phyloP scores from a whole-genome alignment of 495 filamentous ascomycete genomes.

The Geopyxis carbonaria region DNA sequence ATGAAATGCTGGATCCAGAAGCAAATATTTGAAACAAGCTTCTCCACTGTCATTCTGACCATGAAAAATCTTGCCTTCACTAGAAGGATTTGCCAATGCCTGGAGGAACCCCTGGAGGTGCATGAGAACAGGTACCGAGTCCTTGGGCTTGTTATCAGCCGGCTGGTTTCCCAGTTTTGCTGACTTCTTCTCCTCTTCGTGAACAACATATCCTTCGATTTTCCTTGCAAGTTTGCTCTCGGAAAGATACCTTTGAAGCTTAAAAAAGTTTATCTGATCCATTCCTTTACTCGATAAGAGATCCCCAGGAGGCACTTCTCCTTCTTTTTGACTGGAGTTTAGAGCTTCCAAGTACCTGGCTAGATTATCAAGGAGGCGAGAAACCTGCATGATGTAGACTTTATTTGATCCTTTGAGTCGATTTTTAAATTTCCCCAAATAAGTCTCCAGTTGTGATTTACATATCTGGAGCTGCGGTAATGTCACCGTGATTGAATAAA shows the following conservation, averaged over 20 bases:
- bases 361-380: slow-evolving; percentile 63
- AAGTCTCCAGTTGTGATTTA: slow-evolving; percentile 56
- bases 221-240: slow-evolving; percentile 90
- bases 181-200: slow-evolving; percentile 35
- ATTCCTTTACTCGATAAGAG: slow-evolving; percentile 73
- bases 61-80: slow-evolving; percentile 76
- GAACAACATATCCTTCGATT: slow-evolving; percentile 67
- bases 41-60: slow-evolving; percentile 37
- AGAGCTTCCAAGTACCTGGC: slow-evolving; percentile 43
- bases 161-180: slow-evolving; percentile 5
- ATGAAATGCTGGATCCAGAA: slow-evolving; percentile 84
- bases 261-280: slow-evolving; percentile 88
- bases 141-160: slow-evolving; percentile 14
- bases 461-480: slow-evolving; percentile 54
- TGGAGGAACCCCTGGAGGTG: slow-evolving; percentile 68
- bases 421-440: slow-evolving; percentile 74
- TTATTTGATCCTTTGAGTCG: slow-evolving; percentile 82
- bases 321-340: slow-evolving; percentile 33
- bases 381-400: slow-evolving; percentile 74
- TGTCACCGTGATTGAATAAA: slow-evolving; percentile 64
- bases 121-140: slow-evolving; percentile 57
- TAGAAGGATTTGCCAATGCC: slow-evolving; percentile 71
- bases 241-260: slow-evolving; percentile 68
- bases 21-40: slow-evolving; percentile 61
- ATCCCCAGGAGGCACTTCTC: slow-evolving; percentile 46